These are phyloP conservation scores for Chrysoporthe cubensis DNA, from an alignment of 2,329 filamentous ascomycete species.

Conservation along the genomic window DNA sequence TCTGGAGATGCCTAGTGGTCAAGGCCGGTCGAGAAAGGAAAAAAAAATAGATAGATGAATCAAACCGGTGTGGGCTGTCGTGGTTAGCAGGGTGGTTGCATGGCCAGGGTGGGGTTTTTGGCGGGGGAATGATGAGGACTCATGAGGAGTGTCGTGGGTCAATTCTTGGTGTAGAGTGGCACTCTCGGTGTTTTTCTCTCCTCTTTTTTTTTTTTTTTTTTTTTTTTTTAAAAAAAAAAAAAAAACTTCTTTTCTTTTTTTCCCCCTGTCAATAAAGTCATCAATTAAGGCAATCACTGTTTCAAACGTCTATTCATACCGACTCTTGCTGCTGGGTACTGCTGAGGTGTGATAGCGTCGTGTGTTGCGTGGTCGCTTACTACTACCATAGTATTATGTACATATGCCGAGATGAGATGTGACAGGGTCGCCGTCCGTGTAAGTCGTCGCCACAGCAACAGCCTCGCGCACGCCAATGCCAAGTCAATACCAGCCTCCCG, in stretches of 20 bases:
- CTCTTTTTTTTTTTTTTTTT: background rate
- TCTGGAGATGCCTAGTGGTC: background rate
- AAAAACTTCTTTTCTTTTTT: background rate
- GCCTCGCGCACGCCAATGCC: background rate
- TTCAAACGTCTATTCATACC: too few relatives aligned
- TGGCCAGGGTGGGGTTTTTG: background rate
- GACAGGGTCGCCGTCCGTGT: background rate
- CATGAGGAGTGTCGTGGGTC: background rate
- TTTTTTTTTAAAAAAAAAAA: too few relatives aligned
- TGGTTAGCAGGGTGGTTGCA: background rate
- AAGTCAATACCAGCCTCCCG: slow-evolving; percentile 1
- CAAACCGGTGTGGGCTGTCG: background rate
- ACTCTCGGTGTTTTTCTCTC: background rate
- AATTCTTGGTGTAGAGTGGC: background rate
- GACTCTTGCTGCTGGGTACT: too few relatives aligned
- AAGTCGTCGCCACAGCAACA: slow-evolving; percentile 9
- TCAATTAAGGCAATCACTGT: too few relatives aligned
- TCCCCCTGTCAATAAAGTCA: background rate
- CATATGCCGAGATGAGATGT: background rate
- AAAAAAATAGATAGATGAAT: background rate
- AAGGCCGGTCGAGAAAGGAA: background rate
- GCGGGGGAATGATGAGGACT: background rate
- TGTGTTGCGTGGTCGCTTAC: too few relatives aligned
- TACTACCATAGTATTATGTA: background rate
- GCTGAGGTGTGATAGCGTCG: too few relatives aligned